Evolutionary conservation across 23 red algal species (phyloP), one percentile per base, ranked within the genome.

Genomic region (Gracilaria caudata): DNA sequence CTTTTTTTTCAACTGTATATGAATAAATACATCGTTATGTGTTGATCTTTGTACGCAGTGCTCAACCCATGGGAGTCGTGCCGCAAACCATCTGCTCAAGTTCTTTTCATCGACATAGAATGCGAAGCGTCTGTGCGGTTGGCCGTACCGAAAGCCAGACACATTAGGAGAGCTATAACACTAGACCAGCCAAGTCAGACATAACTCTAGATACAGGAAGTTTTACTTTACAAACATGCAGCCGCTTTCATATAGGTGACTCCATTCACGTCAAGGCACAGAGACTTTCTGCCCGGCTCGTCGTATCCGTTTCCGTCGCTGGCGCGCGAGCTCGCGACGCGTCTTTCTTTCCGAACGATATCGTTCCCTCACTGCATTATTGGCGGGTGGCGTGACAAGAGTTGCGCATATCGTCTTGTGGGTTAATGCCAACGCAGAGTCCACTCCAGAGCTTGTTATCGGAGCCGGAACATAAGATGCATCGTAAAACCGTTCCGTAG

Each of bases 401-500:
- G 78, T 92, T 16, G 78, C 66, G 43, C 89, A 92, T 1, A 92
- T 92, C 26, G 89, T 92, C 60, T 92, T 92, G 70, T 92, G 89
- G 2, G 89, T 92, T 71, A 92, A 49, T 1, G 89, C 89, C 26
- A 92, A 25, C 25, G 89, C 89, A 73, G 89, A 92, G 36, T 92
- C 89, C 45, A 84, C 47, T 51, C 87, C 63, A 29, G 58, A 37
- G 51, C 64, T 66, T 33, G 43, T 72, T 30, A 37, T 57, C 63
- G 74, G 37, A 1, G 89, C 53, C 16, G 89, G 89, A 51, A 92
- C 79, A 14, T 80, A 51, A 39, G 89, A 76, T 13, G 89, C 89
- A 17, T 82, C 80, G 43, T 92, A 92, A 59, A 94, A 94, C 29
- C 92, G 77, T 81, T 94, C 82, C 21, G 92, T 94, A 16, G 92